Percentiles rank a stretch among this genome's conserved stretches.
Evolutionary conservation across 331 rosid genomes (phyloP).

Genomic region (Acacia pycnantha): DNA sequence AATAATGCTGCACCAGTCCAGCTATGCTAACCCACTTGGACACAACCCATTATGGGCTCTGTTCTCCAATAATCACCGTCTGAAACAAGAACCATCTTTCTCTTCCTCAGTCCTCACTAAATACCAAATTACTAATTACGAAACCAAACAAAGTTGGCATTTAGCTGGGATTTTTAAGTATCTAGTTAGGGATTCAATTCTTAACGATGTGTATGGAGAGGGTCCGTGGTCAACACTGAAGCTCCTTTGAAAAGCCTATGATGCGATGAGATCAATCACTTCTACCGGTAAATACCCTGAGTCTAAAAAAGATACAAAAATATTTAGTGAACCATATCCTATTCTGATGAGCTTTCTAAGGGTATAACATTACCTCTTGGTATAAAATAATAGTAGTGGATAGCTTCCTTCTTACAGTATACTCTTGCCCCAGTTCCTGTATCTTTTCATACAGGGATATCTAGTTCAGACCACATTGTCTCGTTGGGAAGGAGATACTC

Average conservation of each 20-base stretch:
- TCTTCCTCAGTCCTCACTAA: too few relatives aligned
- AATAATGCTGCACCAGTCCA: background rate
- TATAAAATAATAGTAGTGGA: too few relatives aligned
- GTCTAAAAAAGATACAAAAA: too few relatives aligned
- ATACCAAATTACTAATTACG: too few relatives aligned
- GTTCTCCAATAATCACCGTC: too few relatives aligned
- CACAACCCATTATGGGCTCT: background rate
- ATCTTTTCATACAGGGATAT: background rate
- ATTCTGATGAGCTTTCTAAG: too few relatives aligned
- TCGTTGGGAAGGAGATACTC: too few relatives aligned
- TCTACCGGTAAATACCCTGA: accelerated
- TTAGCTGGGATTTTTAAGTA: too few relatives aligned
- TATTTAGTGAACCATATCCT: too few relatives aligned
- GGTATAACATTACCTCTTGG: too few relatives aligned
- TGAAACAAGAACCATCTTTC: too few relatives aligned
- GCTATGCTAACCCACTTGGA: background rate
- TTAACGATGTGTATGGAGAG: accelerated
- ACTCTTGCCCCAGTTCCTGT: background rate
- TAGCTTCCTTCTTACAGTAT: background rate
- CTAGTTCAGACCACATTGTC: background rate
- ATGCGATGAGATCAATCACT: accelerated
- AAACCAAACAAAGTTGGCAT: accelerated
- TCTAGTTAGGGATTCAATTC: too few relatives aligned
- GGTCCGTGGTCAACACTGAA: accelerated
- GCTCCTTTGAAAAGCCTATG: accelerated